These are phyloP conservation scores for Pythium aphanidermatum DNA, from an alignment of 352 stramenopile species.

Conservation along the genomic window DNA sequence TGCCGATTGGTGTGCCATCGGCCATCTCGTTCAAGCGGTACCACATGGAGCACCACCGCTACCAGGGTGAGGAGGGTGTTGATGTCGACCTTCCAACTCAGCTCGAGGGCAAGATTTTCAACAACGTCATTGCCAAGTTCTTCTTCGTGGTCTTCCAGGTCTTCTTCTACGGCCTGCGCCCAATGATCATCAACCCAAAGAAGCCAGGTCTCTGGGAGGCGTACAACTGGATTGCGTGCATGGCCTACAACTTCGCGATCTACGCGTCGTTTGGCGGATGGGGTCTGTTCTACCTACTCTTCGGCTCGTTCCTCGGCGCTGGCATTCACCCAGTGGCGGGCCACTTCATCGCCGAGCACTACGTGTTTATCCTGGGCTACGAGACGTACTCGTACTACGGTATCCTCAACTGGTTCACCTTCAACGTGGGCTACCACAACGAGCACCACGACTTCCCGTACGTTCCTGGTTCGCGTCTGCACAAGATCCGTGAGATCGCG, in stretches of 20 bases:
- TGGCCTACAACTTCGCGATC: constrained; percentile 85
- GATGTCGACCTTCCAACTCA: constrained; percentile 94
- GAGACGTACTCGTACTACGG: constrained; percentile 99
- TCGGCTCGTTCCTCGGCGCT: constrained; percentile 87
- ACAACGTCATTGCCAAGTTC: constrained; percentile 83
- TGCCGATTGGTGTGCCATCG: constrained; percentile 90
- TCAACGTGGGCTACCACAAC: constrained; percentile 98
- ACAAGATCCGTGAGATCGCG: constrained; percentile 85
- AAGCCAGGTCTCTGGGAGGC: constrained; percentile 75
- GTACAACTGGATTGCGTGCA: constrained; percentile 79
- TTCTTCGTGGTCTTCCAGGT: constrained; percentile 92
- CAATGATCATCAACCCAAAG: constrained; percentile 92
- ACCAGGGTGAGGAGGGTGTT: constrained; percentile 91
- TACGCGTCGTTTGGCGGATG: constrained; percentile 70
- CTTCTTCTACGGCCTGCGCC: constrained; percentile 92
- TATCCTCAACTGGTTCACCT: constrained; percentile 94
- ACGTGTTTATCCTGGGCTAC: constrained; percentile 91
- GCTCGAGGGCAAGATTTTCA: constrained; percentile 89
- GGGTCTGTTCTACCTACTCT: constrained; percentile 91
- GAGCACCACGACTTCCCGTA: constrained; percentile 98
- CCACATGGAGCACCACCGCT: constrained; percentile 97
- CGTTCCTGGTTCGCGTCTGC: constrained; percentile 87
- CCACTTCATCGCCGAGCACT: constrained; percentile 98
- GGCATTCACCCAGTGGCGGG: constrained; percentile 94
- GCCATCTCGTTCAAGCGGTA: constrained; percentile 95